These are phyloP conservation scores for Rubia tinctorum DNA, from an alignment of 305 asterid genomes.

Conservation along the genomic window DNA sequence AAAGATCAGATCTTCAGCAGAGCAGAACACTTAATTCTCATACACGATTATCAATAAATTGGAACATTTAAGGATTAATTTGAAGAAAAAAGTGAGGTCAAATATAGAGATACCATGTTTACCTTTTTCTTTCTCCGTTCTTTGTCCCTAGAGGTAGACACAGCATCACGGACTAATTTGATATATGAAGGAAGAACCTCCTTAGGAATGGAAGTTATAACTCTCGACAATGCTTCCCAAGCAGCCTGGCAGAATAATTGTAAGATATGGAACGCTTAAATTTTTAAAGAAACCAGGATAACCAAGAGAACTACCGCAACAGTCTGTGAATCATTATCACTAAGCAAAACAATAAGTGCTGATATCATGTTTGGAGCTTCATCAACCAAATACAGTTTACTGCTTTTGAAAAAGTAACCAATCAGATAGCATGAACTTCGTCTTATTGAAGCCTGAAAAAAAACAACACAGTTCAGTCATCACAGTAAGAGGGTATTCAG, in stretches of 20 bases:
- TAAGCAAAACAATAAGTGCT: slow-evolving; percentile 76
- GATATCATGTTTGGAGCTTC: slow-evolving; percentile 96
- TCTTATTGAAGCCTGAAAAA: slow-evolving; percentile 76
- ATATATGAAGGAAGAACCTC: slow-evolving; percentile 89
- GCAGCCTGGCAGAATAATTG: slow-evolving; percentile 53
- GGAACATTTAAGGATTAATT: neutral
- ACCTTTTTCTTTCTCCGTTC: slow-evolving; percentile 94
- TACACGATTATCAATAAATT: neutral
- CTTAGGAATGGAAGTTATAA: slow-evolving; percentile 78
- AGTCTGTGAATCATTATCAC: slow-evolving; percentile 77
- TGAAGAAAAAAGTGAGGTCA: neutral
- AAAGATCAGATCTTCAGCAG: neutral
- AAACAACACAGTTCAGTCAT: slow-evolving; percentile 1
- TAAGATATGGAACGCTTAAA: slow-evolving; percentile 16
- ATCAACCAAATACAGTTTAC: slow-evolving; percentile 88
- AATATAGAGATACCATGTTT: slow-evolving; percentile 15
- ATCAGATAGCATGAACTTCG: slow-evolving; percentile 79
- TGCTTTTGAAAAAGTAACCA: slow-evolving; percentile 84
- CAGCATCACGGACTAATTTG: slow-evolving; percentile 98
- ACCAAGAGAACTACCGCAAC: slow-evolving; percentile 54
- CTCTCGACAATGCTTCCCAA: slow-evolving; percentile 96
- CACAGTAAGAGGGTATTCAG: neutral
- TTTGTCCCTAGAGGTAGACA: slow-evolving; percentile 91
- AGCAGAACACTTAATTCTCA: neutral
- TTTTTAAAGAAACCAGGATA: slow-evolving; percentile 15